Conservation (phyloP, 2,329 filamentous ascomycete species). For the Pyrenochaeta sp. region DNA sequence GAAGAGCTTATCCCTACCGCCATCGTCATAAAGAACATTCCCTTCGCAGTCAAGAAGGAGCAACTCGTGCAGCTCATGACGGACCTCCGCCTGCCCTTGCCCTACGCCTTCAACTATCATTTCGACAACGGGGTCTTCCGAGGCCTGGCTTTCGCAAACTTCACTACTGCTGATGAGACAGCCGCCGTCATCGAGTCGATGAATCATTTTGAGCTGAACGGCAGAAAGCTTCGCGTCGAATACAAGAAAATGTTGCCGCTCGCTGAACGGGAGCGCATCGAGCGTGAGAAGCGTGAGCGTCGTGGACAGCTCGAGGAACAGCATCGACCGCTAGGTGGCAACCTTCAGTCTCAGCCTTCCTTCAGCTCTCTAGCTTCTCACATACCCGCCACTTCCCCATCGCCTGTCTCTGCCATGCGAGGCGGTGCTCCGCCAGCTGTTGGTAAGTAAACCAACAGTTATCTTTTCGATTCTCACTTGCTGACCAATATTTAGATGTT, state of each 20-base stretch:
- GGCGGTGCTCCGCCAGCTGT: conserved; percentile 51
- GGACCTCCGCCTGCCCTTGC: conserved; percentile 89
- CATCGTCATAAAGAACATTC: conserved; percentile 99
- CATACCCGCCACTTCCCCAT: conserved; percentile 70
- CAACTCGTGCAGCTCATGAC: conserved; percentile 93
- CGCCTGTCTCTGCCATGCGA: conserved; percentile 68
- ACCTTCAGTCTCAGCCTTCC: conserved; percentile 84
- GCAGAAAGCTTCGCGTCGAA: conserved; percentile 92
- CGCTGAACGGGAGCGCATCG: conserved; percentile 92
- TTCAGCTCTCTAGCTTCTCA: conserved; percentile 78
- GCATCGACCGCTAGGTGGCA: conserved; percentile 75
- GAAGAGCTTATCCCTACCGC: conserved; percentile 97
- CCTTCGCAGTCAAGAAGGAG: conserved; percentile 97
- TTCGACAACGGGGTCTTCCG: conserved; percentile 98
- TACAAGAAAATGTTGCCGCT: conserved; percentile 99
- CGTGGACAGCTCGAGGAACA: conserved; percentile 97
- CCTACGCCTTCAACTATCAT: conserved; percentile 99
- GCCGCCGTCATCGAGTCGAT: conserved; percentile 89
- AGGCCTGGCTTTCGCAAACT: conserved; percentile 96
- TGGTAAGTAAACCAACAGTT: conserved; percentile 44
- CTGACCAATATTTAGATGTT: conserved; percentile 64
- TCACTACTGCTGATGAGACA: conserved; percentile 94
- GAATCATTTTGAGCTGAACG: conserved; percentile 95
- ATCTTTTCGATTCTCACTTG: conserved; percentile 2
- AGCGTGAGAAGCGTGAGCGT: conserved; percentile 95